phyloP scores from a whole-genome alignment of 2,329 filamentous ascomycete species.

The Aureobasidium pullulans region DNA sequence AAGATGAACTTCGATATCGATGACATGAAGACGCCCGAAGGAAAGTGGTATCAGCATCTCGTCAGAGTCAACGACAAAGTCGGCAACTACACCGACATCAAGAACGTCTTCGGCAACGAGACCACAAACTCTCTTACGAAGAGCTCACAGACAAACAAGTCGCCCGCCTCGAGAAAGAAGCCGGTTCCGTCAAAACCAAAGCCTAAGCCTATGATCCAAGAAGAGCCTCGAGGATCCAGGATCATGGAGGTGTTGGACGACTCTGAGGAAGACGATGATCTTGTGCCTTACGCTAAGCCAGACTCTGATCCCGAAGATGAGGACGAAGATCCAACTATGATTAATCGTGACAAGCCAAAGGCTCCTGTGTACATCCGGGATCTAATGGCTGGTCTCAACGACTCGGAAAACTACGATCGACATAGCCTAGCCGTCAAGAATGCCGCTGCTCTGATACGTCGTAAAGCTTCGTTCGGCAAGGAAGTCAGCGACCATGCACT shows the following conservation, averaged over 20 bases:
- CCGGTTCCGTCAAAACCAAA: background rate
- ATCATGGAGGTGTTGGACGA: conserved; percentile 26
- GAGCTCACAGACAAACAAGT: background rate
- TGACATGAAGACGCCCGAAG: conserved; percentile 66
- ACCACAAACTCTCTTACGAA: background rate
- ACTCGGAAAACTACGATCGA: conserved; percentile 75
- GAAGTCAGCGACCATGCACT: conserved; percentile 80
- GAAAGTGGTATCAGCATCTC: conserved; percentile 65
- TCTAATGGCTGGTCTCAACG: conserved; percentile 68
- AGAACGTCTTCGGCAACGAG: background rate
- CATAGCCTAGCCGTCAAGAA: conserved; percentile 72
- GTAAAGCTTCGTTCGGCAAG: conserved; percentile 80
- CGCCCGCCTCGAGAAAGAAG: background rate
- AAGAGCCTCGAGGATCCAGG: conserved; percentile 26
- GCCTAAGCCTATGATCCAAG: conserved; percentile 17
- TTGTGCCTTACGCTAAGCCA: conserved; percentile 75
- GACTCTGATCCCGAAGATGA: conserved; percentile 86
- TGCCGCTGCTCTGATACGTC: conserved; percentile 72
- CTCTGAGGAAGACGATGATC: conserved; percentile 50
- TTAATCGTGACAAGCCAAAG: conserved; percentile 73
- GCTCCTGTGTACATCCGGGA: conserved; percentile 89
- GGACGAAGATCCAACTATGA: conserved; percentile 82
- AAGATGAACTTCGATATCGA: conserved; percentile 78
- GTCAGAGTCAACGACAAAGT: conserved; percentile 54
- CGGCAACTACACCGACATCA: conserved; percentile 50